These are phyloP conservation scores for Vigna trinervia DNA, from an alignment of 306 rosid species.

Conservation along the genomic window DNA sequence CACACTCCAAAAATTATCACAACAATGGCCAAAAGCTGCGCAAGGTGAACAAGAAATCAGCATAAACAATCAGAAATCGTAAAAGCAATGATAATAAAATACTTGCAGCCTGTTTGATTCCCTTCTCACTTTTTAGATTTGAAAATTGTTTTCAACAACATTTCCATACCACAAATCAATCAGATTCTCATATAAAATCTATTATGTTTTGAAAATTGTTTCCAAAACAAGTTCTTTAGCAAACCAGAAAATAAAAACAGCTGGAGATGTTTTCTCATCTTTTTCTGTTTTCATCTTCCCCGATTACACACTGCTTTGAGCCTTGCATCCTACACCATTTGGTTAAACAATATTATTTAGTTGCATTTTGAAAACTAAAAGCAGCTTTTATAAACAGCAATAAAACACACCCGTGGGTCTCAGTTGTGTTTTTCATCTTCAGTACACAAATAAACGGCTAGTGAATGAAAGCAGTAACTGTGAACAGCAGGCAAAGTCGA, in stretches of 20 bases:
- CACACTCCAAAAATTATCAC: constrained; percentile 87
- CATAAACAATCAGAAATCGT: not conserved
- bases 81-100: not conserved
- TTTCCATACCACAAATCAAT: not conserved
- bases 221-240: not conserved
- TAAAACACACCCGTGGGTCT: not conserved
- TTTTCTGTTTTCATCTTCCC: not conserved
- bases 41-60: constrained; percentile 32
- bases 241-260: not conserved
- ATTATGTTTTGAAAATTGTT: not conserved
- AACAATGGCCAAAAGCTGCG: constrained; percentile 76
- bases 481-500: constrained; percentile 9
- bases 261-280: not conserved
- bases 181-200: not conserved
- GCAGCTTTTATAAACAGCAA: not conserved
- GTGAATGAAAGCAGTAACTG: constrained; percentile 19
- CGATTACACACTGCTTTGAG: not conserved
- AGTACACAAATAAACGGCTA: constrained; percentile 11
- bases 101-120: not conserved
- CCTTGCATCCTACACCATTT: not conserved
- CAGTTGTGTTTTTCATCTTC: not conserved
- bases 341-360: not conserved
- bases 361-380: not conserved
- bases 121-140: not conserved
- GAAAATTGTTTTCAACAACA: not conserved